phyloP scores from a whole-genome alignment of 305 asterid species.

The Rubia occidens region DNA sequence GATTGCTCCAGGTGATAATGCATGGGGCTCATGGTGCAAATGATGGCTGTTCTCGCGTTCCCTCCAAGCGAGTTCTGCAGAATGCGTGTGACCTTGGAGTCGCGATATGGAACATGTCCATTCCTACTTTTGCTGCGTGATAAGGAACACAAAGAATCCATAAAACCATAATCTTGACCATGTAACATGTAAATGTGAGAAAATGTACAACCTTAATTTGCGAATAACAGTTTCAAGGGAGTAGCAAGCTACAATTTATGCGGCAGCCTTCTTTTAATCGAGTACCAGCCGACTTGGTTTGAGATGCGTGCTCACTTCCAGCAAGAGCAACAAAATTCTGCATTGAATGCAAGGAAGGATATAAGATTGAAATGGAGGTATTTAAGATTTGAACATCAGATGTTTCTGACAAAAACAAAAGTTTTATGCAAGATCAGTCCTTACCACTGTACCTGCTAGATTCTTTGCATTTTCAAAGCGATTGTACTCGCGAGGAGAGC shows the following conservation, averaged over 20 bases:
- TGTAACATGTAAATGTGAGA: neutral
- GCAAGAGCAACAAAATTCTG: conserved; percentile 97
- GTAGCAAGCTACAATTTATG: conserved; percentile 85
- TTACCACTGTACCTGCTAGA: no score
- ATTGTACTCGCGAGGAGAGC: no score
- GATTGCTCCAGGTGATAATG: neutral
- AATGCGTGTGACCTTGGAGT: conserved; percentile 79
- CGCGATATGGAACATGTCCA: conserved; percentile 77
- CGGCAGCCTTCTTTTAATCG: conserved; percentile 79
- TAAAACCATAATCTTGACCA: neutral
- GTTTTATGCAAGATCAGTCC: no score
- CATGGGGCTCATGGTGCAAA: neutral
- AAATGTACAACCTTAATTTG: conserved; percentile 52
- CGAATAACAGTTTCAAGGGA: conserved; percentile 89
- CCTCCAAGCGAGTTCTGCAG: neutral
- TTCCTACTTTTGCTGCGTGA: conserved; percentile 73
- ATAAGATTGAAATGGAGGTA: neutral
- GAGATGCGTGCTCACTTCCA: conserved; percentile 87
- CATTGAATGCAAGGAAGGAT: neutral
- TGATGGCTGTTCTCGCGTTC: neutral
- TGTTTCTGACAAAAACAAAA: no score
- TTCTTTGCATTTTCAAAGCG: no score
- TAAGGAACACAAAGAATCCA: neutral
- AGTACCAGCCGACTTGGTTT: conserved; percentile 32
- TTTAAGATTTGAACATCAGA: neutral